Evolutionary conservation across 2,329 filamentous ascomycete species (phyloP).

Genomic region (Parascedosporium putredinis): DNA sequence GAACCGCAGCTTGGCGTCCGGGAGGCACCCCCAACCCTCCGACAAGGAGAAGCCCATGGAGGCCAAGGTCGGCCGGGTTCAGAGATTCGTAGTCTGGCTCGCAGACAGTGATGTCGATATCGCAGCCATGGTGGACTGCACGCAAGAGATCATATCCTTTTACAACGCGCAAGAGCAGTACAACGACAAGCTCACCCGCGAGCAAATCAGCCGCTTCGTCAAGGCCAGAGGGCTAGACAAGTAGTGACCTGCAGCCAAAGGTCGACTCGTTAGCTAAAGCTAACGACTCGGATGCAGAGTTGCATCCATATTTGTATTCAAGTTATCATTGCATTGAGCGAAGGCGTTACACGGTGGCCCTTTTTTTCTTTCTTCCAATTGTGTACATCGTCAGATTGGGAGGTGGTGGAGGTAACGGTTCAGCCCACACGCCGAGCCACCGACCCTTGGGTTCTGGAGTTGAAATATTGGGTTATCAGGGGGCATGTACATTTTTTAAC

Average conservation of each 20-base stretch:
- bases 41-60: constrained; percentile 30
- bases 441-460: too few species aligned
- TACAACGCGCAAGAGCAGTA: constrained; percentile 62
- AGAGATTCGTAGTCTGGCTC: constrained; percentile 62
- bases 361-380: too few species aligned
- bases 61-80: constrained; percentile 34
- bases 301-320: too few species aligned
- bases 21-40: constrained; percentile 7
- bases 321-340: background rate
- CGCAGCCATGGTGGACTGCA: constrained; percentile 75
- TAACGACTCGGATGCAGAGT: too few species aligned
- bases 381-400: too few species aligned
- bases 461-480: too few species aligned
- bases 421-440: too few species aligned
- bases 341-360: background rate
- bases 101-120: constrained; percentile 81
- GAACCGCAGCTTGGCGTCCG: constrained; percentile 12
- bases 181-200: constrained; percentile 47
- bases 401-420: too few species aligned
- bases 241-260: too few species aligned
- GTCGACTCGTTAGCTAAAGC: background rate
- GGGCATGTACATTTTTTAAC: too few species aligned
- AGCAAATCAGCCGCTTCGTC: constrained; percentile 49
- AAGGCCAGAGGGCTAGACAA: constrained; percentile 48
- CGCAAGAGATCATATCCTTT: constrained; percentile 82